Evolutionary conservation across 345 rosid species (phyloP).

Genomic region (Salix udensis): DNA sequence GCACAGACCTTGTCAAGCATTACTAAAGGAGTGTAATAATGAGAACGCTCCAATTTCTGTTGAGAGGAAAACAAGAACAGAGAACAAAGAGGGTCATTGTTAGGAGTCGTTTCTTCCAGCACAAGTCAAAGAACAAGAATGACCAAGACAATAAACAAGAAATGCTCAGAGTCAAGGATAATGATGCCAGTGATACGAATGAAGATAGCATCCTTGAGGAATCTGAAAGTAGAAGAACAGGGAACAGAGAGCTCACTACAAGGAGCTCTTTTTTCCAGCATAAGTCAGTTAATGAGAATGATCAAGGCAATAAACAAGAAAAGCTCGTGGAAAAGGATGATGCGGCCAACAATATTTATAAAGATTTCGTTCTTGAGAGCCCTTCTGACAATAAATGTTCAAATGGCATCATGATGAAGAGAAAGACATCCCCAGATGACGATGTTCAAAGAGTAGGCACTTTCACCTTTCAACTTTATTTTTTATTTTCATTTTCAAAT

Average conservation of each 20-base stretch:
- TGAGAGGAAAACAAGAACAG: conserved; percentile 41
- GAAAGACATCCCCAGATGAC: conserved; percentile 46
- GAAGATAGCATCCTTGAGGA: not conserved
- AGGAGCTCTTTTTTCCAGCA: conserved; percentile 25
- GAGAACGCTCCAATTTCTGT: conserved; percentile 23
- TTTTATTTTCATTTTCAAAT: not conserved
- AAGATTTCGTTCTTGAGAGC: conserved; percentile 22
- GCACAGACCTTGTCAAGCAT: conserved; percentile 27
- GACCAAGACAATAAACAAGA: conserved; percentile 34
- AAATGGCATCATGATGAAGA: conserved; percentile 41
- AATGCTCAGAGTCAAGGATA: conserved; percentile 22
- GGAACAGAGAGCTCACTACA: not conserved
- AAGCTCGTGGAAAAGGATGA: not conserved
- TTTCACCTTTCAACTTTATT: not conserved
- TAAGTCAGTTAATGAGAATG: conserved; percentile 8
- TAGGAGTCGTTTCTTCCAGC: conserved; percentile 65
- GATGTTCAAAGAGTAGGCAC: conserved; percentile 42
- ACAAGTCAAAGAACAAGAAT: conserved; percentile 40
- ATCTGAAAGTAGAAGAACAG: conserved; percentile 8
- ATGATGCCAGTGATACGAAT: conserved; percentile 15
- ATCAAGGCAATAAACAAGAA: conserved; percentile 1
- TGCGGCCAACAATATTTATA: not conserved
- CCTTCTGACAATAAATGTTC: conserved; percentile 15
- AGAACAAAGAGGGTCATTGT: conserved; percentile 43
- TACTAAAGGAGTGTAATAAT: conserved; percentile 26